Percentiles rank a stretch among this genome's conserved stretches.
phyloP scores from a whole-genome alignment of 306 rosid genomes.

The Cicer bijugum region DNA sequence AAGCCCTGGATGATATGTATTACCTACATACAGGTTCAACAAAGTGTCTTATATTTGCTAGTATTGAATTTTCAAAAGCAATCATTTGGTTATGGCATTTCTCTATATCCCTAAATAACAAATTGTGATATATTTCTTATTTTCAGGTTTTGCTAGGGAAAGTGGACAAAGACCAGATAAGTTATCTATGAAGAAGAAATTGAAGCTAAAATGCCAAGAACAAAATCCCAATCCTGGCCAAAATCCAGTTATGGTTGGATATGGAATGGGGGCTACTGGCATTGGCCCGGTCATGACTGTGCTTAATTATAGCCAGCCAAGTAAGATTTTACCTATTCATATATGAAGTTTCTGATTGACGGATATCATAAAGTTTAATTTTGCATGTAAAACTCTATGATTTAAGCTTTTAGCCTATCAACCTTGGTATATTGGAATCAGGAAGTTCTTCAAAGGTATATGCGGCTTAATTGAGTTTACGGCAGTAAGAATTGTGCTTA shows the following conservation, averaged over 20 bases:
- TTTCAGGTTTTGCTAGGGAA: constrained; percentile 75
- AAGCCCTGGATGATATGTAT: constrained; percentile 94
- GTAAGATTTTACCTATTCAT: constrained; percentile 51
- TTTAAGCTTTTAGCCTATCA: constrained; percentile 25
- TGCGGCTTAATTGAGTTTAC: constrained; percentile 14
- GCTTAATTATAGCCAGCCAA: constrained; percentile 59
- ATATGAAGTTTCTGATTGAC: constrained; percentile 27
- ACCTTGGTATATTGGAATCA: constrained; percentile 32
- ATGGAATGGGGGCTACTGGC: constrained; percentile 61
- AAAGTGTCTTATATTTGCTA: constrained; percentile 31
- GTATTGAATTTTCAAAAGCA: constrained; percentile 14
- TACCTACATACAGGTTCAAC: constrained; percentile 82
- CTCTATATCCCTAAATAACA: constrained; percentile 30
- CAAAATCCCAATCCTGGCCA: constrained; percentile 64
- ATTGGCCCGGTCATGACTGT: constrained; percentile 50
- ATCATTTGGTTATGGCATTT: constrained; percentile 38
- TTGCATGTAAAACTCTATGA: neutral
- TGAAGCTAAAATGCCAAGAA: constrained; percentile 94
- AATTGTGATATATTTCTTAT: constrained; percentile 45
- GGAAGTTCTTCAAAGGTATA: constrained; percentile 31
- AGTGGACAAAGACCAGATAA: constrained; percentile 80
- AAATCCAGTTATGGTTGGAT: constrained; percentile 55
- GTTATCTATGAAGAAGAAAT: constrained; percentile 85
- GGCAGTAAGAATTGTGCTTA: constrained; percentile 25
- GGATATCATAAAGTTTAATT: constrained; percentile 13